Conservation (phyloP, 495 filamentous ascomycete genomes). For the Talaromyces proteolyticus region DNA sequence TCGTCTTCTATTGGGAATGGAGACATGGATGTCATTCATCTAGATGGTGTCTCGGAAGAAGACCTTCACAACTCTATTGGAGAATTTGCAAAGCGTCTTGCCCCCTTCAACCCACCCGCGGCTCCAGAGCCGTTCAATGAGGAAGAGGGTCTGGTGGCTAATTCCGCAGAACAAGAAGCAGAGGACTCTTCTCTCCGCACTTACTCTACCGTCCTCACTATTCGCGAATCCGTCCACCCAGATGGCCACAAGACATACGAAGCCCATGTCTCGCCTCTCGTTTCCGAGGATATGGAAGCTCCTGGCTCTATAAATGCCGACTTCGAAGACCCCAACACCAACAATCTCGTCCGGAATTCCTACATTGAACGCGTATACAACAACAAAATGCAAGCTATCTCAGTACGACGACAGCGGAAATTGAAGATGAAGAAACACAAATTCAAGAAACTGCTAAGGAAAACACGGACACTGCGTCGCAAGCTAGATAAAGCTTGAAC, state of each 20-base stretch:
- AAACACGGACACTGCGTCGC: slow-evolving; percentile 82
- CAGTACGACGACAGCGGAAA: slow-evolving; percentile 80
- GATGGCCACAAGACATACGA: slow-evolving; percentile 63
- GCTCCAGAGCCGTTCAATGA: slow-evolving; percentile 56
- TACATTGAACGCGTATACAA: slow-evolving; percentile 36
- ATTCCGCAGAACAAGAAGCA: slow-evolving; percentile 13
- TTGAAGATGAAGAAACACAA: slow-evolving; percentile 99
- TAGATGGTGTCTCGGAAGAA: slow-evolving; percentile 24
- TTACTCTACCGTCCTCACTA: slow-evolving; percentile 76
- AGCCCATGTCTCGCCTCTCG: slow-evolving; percentile 36
- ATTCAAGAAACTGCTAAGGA: slow-evolving; percentile 97
- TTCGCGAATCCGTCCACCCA: slow-evolving; percentile 68
- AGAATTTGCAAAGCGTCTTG: slow-evolving; percentile 52
- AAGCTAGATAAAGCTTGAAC: slow-evolving; percentile 62
- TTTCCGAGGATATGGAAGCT: slow-evolving; percentile 30
- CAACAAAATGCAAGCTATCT: slow-evolving; percentile 57
- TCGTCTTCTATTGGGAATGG: slow-evolving; percentile 28
- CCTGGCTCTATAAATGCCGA: slow-evolving; percentile 21
- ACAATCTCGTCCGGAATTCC: slow-evolving; percentile 14
- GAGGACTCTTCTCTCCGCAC: slow-evolving; percentile 21
- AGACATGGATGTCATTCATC: slow-evolving; percentile 26
- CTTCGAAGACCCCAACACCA: slow-evolving; percentile 28
- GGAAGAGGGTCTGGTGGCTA: slow-evolving; percentile 19
- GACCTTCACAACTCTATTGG: slow-evolving; percentile 41
- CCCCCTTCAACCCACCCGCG: slow-evolving; percentile 75